Conservation (phyloP, 2,329 filamentous ascomycete species). For the Aspergillus luchuensis region DNA sequence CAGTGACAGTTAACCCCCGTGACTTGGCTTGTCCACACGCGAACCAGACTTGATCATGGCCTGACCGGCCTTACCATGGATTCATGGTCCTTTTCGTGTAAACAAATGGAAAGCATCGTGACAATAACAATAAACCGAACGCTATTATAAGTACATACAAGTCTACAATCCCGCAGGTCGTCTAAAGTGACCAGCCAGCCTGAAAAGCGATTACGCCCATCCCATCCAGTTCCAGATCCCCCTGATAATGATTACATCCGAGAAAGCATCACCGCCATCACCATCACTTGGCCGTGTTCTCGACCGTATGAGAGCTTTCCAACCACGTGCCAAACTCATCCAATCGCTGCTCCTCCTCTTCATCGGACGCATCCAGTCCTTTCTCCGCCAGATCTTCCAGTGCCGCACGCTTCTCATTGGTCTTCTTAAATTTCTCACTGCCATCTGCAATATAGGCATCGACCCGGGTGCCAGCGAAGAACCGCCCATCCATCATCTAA, state of each 20-base stretch:
- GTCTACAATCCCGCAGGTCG: not conserved
- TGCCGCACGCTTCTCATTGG: conserved; percentile 49
- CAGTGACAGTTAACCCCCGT: conserved; percentile 33
- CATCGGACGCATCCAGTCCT: conserved; percentile 45
- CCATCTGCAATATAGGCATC: conserved; percentile 72
- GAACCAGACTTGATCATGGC: conserved; percentile 7
- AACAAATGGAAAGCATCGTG: not conserved
- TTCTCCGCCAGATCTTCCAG: conserved; percentile 52
- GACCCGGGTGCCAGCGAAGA: conserved; percentile 72
- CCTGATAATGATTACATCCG: not conserved
- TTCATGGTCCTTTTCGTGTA: not conserved
- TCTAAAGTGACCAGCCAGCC: not conserved
- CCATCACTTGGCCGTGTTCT: conserved; percentile 29
- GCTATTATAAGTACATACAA: not conserved
- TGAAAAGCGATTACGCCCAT: not conserved
- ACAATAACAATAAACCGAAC: not conserved
- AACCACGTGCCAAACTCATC: conserved; percentile 54
- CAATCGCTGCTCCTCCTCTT: conserved; percentile 48
- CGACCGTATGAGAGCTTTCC: conserved; percentile 34
- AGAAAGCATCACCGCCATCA: not conserved
- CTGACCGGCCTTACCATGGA: not conserved
- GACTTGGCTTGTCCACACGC: conserved; percentile 14
- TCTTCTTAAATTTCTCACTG: conserved; percentile 72
- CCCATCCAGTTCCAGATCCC: not conserved
- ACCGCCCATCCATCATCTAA: conserved; percentile 74